Conservation (phyloP, 2,329 filamentous ascomycete genomes). For the Penicillium sumatraense region DNA sequence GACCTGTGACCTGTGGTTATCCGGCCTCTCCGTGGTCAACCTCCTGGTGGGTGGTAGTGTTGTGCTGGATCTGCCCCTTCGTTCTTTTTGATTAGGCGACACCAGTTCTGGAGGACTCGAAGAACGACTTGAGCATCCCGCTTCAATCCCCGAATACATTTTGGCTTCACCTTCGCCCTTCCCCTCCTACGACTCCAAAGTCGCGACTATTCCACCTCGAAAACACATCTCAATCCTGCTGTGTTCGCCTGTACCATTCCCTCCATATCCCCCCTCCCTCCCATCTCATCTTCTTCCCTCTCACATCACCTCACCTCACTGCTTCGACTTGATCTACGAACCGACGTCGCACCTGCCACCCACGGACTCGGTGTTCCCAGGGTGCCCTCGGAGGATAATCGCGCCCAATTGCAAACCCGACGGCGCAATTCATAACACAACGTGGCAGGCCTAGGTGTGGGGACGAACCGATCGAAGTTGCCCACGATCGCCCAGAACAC, state of each 20-base stretch:
- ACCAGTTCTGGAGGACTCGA: background rate
- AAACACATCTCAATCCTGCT: background rate
- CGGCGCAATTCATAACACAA: slow-evolving; percentile 24
- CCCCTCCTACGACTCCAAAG: background rate
- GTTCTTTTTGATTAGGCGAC: background rate
- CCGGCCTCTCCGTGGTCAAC: background rate
- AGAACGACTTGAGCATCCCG: background rate
- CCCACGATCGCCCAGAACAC: background rate
- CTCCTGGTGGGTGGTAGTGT: background rate
- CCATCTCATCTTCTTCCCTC: too few relatives aligned
- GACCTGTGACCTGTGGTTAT: too few relatives aligned
- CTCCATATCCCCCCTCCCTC: background rate
- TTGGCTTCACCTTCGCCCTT: background rate
- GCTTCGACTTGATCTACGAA: slow-evolving; percentile 8
- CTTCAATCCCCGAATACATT: background rate
- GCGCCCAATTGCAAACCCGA: slow-evolving; percentile 28
- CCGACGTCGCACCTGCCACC: slow-evolving; percentile 4
- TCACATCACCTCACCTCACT: background rate
- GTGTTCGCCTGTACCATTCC: background rate
- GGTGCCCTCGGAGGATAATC: slow-evolving; percentile 19
- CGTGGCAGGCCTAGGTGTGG: slow-evolving; percentile 26
- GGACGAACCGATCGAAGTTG: slow-evolving; percentile 24
- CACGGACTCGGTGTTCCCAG: slow-evolving; percentile 1
- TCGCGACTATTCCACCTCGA: slow-evolving; percentile 1
- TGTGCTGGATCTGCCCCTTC: background rate